Percentiles rank a stretch among this genome's conserved stretches.
These are phyloP conservation scores for Zygosaccharomyces pseudobailii DNA, from an alignment of 1,139 yeast genomes.

Conservation along the genomic window DNA sequence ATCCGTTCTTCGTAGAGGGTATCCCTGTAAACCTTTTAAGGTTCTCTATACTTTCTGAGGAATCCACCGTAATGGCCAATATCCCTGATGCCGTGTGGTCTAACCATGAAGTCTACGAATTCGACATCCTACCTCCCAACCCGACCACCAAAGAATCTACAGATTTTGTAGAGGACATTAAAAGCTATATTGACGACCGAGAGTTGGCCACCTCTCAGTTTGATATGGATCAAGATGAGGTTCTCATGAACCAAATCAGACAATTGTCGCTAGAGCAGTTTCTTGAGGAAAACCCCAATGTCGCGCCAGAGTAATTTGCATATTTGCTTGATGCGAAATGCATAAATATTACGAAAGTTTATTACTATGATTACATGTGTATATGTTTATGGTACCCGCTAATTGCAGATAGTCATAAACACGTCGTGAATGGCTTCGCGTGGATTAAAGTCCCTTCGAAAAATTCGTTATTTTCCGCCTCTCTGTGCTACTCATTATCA, in stretches of 20 bases:
- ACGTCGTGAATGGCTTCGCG: not conserved
- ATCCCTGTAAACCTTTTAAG: conserved; percentile 60
- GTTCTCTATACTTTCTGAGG: conserved; percentile 66
- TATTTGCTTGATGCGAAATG: not conserved
- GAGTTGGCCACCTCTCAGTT: conserved; percentile 26
- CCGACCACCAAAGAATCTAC: conserved; percentile 31
- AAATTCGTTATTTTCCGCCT: not conserved
- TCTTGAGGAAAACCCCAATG: conserved; percentile 22
- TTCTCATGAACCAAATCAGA: conserved; percentile 29
- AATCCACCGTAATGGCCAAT: conserved; percentile 63
- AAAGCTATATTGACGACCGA: conserved; percentile 38
- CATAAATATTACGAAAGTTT: not conserved
- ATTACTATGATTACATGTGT: conserved; percentile 2
- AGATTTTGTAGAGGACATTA: conserved; percentile 36
- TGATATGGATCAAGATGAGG: conserved; percentile 30
- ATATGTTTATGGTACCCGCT: not conserved
- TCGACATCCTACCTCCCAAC: conserved; percentile 64
- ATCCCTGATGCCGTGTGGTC: conserved; percentile 62
- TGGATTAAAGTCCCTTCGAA: not conserved
- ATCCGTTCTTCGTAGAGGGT: conserved; percentile 29
- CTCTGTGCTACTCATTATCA: not conserved
- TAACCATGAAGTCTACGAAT: conserved; percentile 57
- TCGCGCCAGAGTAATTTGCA: conserved; percentile 10
- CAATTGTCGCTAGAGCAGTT: conserved; percentile 32
- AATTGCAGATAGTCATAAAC: not conserved